Evolutionary conservation across 352 stramenopile genomes (phyloP).

Genomic region (Pythium rishiriense): DNA sequence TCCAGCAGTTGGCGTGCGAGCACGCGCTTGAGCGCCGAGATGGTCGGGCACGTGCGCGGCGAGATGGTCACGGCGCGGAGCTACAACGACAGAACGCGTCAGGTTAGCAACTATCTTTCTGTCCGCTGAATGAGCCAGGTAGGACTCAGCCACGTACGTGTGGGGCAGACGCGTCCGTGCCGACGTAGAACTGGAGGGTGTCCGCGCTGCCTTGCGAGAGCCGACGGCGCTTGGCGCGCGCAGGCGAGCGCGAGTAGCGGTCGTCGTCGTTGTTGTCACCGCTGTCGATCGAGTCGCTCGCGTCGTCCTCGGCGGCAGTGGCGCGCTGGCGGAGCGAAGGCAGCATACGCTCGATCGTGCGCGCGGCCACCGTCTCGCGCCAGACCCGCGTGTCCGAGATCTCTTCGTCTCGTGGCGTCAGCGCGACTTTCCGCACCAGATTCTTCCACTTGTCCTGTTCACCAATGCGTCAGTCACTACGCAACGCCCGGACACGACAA

Average conservation of each 20-base stretch:
- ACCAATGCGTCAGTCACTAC: no score
- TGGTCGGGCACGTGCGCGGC: conserved; percentile 2
- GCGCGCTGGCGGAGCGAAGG: not conserved
- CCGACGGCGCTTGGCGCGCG: conserved; percentile 1
- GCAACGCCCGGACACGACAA: no score
- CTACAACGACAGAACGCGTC: not conserved
- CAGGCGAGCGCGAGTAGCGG: not conserved
- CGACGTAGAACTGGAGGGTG: conserved; percentile 7
- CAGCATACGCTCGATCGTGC: conserved; percentile 1
- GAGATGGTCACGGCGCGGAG: conserved; percentile 7
- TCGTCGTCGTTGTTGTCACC: not conserved
- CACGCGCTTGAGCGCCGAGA: conserved; percentile 25
- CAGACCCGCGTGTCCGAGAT: conserved; percentile 2
- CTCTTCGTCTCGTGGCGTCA: conserved; percentile 5
- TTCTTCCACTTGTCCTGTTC: conserved; percentile 34
- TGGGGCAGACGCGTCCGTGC: conserved; percentile 9
- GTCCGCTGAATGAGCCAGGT: not conserved
- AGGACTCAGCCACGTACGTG: conserved; percentile 4
- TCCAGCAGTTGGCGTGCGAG: conserved; percentile 19
- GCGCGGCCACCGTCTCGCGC: conserved; percentile 4
- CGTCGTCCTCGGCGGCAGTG: not conserved
- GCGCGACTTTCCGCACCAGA: conserved; percentile 6
- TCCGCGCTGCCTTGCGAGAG: not conserved
- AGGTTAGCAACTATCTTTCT: not conserved
- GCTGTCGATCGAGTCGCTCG: not conserved